phyloP scores from a whole-genome alignment of 1,139 yeast genomes.

The Debaryomyces udenii region DNA sequence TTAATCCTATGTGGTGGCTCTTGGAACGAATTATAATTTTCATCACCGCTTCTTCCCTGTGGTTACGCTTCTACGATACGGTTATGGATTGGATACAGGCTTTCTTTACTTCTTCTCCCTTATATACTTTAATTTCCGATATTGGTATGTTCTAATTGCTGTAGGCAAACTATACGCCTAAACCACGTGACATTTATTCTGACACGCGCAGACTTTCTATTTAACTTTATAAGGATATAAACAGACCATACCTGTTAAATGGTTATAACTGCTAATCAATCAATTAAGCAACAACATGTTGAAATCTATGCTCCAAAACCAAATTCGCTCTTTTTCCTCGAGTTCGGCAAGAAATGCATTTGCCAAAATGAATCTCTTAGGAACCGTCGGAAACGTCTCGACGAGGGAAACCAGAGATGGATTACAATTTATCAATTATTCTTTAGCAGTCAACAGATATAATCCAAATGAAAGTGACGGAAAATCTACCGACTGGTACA shows the following conservation, averaged over 20 bases:
- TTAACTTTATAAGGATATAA: too few relatives aligned
- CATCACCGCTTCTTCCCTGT: background rate
- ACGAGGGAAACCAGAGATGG: constrained; percentile 44
- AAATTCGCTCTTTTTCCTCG: constrained; percentile 37
- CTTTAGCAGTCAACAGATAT: constrained; percentile 48
- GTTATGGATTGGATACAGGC: constrained; percentile 13
- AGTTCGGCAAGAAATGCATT: constrained; percentile 35
- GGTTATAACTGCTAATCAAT: constrained; percentile 2
- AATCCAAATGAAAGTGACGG: constrained; percentile 34
- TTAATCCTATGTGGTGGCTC: constrained; percentile 21
- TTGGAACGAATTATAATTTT: constrained; percentile 7
- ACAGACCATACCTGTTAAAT: too few relatives aligned
- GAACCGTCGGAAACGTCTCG: constrained; percentile 44
- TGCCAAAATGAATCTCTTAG: constrained; percentile 48
- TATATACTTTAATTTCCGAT: constrained; percentile 3
- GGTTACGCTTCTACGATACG: background rate
- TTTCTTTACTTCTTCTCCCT: constrained; percentile 15
- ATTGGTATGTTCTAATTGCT: background rate
- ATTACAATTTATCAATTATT: constrained; percentile 41
- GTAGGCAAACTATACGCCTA: background rate
- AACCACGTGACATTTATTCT: too few relatives aligned
- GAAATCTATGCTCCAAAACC: constrained; percentile 23
- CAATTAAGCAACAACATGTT: constrained; percentile 24
- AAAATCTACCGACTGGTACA: constrained; percentile 45
- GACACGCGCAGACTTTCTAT: too few relatives aligned